Conservation (phyloP, 805 yeast species). For the Kluyveromyces lactis region DNA sequence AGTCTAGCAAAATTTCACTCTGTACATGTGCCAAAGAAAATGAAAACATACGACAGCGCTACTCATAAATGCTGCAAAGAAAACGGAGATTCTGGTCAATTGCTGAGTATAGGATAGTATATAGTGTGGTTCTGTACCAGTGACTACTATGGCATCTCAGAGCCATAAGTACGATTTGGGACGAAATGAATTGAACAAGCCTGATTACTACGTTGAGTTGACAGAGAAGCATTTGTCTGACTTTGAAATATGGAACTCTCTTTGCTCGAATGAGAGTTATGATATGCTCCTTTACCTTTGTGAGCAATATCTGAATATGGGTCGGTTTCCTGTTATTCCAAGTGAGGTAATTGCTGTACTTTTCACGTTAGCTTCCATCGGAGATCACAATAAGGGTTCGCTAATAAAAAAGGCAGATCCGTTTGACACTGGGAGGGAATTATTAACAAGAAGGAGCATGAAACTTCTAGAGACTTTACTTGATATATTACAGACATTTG, state of each 20-base stretch:
- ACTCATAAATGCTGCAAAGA: no score
- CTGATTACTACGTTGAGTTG: constrained; percentile 23
- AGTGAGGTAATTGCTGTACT: constrained; percentile 27
- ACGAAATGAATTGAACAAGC: not conserved
- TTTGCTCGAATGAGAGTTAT: constrained; percentile 27
- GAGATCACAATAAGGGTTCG: constrained; percentile 23
- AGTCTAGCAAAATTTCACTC: no score
- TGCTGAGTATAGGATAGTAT: no score
- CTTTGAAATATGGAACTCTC: constrained; percentile 25
- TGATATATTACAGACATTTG: constrained; percentile 12
- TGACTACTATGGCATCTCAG: no score
- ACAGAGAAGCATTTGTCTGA: constrained; percentile 13
- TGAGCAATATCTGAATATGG: constrained; percentile 20
- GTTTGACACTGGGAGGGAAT: constrained; percentile 19
- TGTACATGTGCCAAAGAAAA: no score
- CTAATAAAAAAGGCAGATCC: constrained; percentile 21
- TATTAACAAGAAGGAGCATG: constrained; percentile 28
- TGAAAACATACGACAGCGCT: no score
- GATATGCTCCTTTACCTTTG: constrained; percentile 30
- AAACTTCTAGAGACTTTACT: constrained; percentile 22
- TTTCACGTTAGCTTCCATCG: constrained; percentile 31
- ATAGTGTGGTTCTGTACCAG: no score
- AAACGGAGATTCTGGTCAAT: no score
- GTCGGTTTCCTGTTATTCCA: constrained; percentile 24
- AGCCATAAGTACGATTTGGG: not conserved